Percentiles rank a stretch among this genome's conserved stretches.
Conservation (phyloP, 169 alveolate species). For the Plasmodium blacklocki region DNA sequence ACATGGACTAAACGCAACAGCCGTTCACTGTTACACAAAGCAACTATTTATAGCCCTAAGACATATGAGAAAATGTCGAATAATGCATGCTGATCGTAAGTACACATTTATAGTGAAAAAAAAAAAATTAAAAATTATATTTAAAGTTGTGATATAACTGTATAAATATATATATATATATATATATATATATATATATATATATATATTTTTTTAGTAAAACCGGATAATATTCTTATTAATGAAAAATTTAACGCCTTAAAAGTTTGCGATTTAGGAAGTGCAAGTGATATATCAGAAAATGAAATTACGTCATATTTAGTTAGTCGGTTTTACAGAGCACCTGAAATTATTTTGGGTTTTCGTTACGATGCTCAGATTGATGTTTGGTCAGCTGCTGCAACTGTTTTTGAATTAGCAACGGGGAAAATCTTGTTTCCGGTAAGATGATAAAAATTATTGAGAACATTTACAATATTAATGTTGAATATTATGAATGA, state of each 20-base stretch:
- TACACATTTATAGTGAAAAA: not conserved
- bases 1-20: slow-evolving; percentile 86
- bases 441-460: slow-evolving; percentile 77
- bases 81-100: slow-evolving; percentile 92
- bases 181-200: slow-evolving; percentile 3
- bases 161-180: not conserved
- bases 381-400: slow-evolving; percentile 98
- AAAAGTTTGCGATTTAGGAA: slow-evolving; percentile 98
- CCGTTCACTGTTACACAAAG: slow-evolving; percentile 87
- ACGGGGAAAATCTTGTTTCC: slow-evolving; percentile 97
- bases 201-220: slow-evolving; percentile 77
- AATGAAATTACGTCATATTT: slow-evolving; percentile 93
- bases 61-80: slow-evolving; percentile 85
- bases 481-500: too few relatives aligned
- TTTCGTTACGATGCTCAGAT: slow-evolving; percentile 91
- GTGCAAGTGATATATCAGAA: slow-evolving; percentile 93
- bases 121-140: not conserved
- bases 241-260: slow-evolving; percentile 88
- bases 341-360: slow-evolving; percentile 98
- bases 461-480: too few relatives aligned
- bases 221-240: slow-evolving; percentile 97
- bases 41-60: slow-evolving; percentile 90
- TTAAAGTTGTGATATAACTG: not conserved
- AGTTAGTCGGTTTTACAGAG: slow-evolving; percentile 97
- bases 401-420: slow-evolving; percentile 96